Conservation (phyloP, 306 rosid species). For the Acacia crassicarpa region DNA sequence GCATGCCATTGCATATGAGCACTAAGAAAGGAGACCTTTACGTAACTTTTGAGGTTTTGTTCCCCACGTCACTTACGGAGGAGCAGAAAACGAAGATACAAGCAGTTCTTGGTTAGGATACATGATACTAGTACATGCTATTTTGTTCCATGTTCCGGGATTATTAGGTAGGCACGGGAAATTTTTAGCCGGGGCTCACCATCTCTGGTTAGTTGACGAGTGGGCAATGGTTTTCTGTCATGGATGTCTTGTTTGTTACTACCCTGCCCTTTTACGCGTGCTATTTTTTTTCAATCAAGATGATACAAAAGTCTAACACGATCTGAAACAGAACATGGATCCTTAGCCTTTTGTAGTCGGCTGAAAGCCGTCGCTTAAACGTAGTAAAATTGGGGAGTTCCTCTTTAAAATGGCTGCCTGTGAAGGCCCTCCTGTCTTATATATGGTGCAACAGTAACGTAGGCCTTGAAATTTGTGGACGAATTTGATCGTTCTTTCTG, state of each 20-base stretch:
- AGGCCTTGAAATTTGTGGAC: background rate
- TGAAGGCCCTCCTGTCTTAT: background rate
- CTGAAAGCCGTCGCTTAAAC: background rate
- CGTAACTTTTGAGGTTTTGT: conserved; percentile 78
- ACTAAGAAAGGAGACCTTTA: conserved; percentile 84
- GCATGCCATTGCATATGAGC: conserved; percentile 92
- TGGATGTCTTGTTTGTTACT: background rate
- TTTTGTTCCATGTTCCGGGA: conserved; percentile 28
- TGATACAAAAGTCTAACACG: background rate
- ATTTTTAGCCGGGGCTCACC: conserved; percentile 17
- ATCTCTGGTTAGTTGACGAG: conserved; percentile 5
- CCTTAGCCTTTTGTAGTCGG: conserved; percentile 3
- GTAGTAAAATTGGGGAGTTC: background rate
- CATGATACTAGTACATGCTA: conserved; percentile 28
- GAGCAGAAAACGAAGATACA: conserved; percentile 80
- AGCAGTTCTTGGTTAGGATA: conserved; percentile 63
- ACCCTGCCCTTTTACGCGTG: conserved; percentile 10
- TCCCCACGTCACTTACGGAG: conserved; percentile 74
- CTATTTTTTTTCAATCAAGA: background rate
- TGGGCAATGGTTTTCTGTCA: conserved; percentile 1
- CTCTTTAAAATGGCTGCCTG: background rate
- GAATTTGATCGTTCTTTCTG: background rate
- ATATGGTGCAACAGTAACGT: background rate
- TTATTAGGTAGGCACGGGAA: conserved; percentile 29
- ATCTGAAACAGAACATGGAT: background rate